A percentile compares a stretch with the other conserved stretches of the same genome.
Evolutionary conservation across 192 early-diverging fungal genomes (phyloP).

Genomic region (Coemansia sp.): DNA sequence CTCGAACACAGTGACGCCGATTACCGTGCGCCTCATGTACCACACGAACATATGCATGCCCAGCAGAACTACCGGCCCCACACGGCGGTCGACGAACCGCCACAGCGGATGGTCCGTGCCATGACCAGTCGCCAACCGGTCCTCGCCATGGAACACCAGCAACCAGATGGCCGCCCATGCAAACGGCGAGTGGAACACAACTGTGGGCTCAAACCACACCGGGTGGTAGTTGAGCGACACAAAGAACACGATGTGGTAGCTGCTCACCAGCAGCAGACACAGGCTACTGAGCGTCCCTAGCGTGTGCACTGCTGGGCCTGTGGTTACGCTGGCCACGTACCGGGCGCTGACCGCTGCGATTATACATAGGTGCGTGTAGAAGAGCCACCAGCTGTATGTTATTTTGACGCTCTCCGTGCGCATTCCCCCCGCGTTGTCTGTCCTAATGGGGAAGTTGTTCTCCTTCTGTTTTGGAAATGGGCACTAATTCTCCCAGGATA

Average conservation of each 20-base stretch:
- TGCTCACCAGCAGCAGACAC: conserved; percentile 32
- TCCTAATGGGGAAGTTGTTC: too few relatives aligned
- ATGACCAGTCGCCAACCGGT: conserved; percentile 3
- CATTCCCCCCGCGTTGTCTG: conserved; percentile 8
- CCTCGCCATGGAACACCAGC: conserved; percentile 38
- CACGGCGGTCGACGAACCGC: conserved; percentile 27
- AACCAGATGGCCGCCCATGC: conserved; percentile 52
- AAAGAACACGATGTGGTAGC: conserved; percentile 46
- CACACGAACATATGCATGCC: conserved; percentile 51
- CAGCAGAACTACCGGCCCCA: conserved; percentile 29
- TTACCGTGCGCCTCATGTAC: conserved; percentile 50
- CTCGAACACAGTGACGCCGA: conserved; percentile 51
- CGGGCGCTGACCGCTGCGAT: conserved; percentile 25
- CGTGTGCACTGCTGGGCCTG: conserved; percentile 32
- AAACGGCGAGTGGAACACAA: conserved; percentile 50
- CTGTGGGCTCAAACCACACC: conserved; percentile 33
- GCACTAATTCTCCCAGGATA: too few relatives aligned
- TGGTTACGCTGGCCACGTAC: conserved; percentile 33
- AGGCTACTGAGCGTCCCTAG: conserved; percentile 40
- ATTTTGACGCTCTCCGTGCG: conserved; percentile 34
- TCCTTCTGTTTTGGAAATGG: too few relatives aligned
- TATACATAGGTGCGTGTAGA: conserved; percentile 31
- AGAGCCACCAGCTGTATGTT: conserved; percentile 47
- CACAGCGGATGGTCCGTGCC: conserved; percentile 14
- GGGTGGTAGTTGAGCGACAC: conserved; percentile 37